Base-by-base conservation (phyloP, 2,329 filamentous ascomycete species). In the Fusarium subglutinans region DNA sequence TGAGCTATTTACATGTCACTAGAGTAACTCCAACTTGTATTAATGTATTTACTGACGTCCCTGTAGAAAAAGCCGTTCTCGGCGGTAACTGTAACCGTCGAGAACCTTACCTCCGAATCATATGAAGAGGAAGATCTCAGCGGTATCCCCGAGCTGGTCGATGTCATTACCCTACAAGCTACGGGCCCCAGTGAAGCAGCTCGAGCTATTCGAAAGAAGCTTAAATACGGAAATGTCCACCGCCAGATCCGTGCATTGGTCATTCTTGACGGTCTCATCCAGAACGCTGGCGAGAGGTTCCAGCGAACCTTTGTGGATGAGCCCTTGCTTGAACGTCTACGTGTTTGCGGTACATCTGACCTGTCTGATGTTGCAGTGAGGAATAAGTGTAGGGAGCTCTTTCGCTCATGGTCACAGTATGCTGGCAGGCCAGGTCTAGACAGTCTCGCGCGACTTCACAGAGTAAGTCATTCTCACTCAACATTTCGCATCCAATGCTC, bases 151-250 rank as follows among this genome's bases (percentile, higher is more conserved):
- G 95, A 98, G 78, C 90, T 99, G 30, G 94, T 98, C 73, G 96
- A 99, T 83, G 94, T 96, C 64, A 94, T 99, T 81, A 93, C 93
- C 75, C 90, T 99, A 67, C 96, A 99, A 83, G 88, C 89, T 33
- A 93, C 93, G 12, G 96, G 96, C 0, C 94, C 96, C 4, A 89
- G 90, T 18, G 96, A 99, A 86, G 95, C 95, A 67, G 94, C 96
- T 61, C 91, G 96, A 80, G 95, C 96, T 54, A 90, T 99, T 77
- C 91, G 96, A 69, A 99, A 99, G 89, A 98, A 98, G 86, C 90
- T 99, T 88, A 99, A 99, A 86, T 98, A 99, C 83, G 96, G 96
- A 77, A 97, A 91, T 79, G 88, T 94, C n/a, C 96, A 98, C 82
- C 92, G 95, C 56, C 96, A 99, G 83, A 88, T 98, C 40, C 91